Evolutionary conservation across 805 yeast genomes (phyloP), one percentile per base, ranked within the genome.

Genomic region (Candida patagonica): DNA sequence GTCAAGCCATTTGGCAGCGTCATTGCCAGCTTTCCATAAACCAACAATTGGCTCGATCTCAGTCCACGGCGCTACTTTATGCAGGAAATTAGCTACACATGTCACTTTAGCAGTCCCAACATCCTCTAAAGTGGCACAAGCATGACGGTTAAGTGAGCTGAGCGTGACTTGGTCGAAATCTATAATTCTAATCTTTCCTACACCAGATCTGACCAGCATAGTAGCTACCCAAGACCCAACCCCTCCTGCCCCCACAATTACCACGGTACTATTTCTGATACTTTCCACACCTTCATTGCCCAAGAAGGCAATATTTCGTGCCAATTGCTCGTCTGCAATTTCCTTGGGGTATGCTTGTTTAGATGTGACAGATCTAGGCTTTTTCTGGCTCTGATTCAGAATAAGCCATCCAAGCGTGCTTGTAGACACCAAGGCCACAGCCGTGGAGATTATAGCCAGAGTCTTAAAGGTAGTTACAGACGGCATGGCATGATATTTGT

Each of bases 141-240:
- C 87, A 56, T 92, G 97, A 57, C 99, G 73, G 59, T 92, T 92
- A 45, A 92, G 67, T 6, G 96, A 85, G 37, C 95, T 82, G 43
- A 92, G 67, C 1, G 96, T 78, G 21, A 92, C 96, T 64, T 92
- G 99, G 60, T 92, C 99, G 57, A 92, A 92, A 61, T 92, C 99
- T 40, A 92, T 77, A 42, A 92, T 70, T 50, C 87, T 72, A 39
- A 92, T 59, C 43, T 74, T 72, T 16, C 81, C 79, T 29, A 88
- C 79, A 12, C 99, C 99, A 13, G 95, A 83, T 53, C 99, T 76
- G 1, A 83, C 81, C 42, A 92, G 69, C 82, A 94, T 85, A 4
- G 51, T 47, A 20, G 51, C 53, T 2, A 37, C 95, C 89, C 96
- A 88, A 0, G 96, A 88, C 2, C 99, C 99, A 30, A 92, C 99